Evolutionary conservation across 2,329 filamentous ascomycete genomes (phyloP).

Genomic region (Cryphonectria naterciae): DNA sequence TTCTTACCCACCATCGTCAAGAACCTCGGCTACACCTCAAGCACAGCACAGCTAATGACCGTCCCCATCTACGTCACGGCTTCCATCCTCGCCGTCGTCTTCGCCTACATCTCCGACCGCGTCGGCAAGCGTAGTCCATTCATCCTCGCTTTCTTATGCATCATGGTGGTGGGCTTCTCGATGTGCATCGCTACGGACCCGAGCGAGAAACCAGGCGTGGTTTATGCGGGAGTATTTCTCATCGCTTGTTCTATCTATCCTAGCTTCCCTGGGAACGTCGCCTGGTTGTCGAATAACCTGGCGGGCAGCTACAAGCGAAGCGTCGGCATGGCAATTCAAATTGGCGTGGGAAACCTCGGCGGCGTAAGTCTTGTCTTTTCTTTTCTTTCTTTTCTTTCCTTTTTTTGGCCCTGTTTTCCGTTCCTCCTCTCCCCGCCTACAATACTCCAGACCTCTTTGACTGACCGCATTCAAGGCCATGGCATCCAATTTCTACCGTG

Average conservation of each 20-base stretch:
- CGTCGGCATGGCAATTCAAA: conserved; percentile 67
- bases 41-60: conserved; percentile 68
- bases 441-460: neutral
- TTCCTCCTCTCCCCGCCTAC: conserved; percentile 54
- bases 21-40: conserved; percentile 59
- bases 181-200: conserved; percentile 55
- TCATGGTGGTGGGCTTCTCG: conserved; percentile 57
- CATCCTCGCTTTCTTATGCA: conserved; percentile 55
- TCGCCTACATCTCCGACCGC: conserved; percentile 60
- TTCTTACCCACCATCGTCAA: conserved; percentile 69
- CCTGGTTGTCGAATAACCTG: conserved; percentile 80
- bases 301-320: conserved; percentile 68
- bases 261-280: conserved; percentile 75
- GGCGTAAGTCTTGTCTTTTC: conserved; percentile 50
- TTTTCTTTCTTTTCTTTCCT: accelerated
- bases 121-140: conserved; percentile 59
- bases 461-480: conserved; percentile 58
- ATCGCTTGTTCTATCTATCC: conserved; percentile 81
- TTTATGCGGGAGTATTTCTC: conserved; percentile 78
- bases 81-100: conserved; percentile 58
- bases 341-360: conserved; percentile 63
- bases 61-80: conserved; percentile 65
- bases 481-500: conserved; percentile 73
- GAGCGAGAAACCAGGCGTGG: conserved; percentile 50
- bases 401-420: conserved; percentile 62